Evolutionary conservation across 176 grass and related monocot species (phyloP).

Genomic region (Panicum miliaceum): DNA sequence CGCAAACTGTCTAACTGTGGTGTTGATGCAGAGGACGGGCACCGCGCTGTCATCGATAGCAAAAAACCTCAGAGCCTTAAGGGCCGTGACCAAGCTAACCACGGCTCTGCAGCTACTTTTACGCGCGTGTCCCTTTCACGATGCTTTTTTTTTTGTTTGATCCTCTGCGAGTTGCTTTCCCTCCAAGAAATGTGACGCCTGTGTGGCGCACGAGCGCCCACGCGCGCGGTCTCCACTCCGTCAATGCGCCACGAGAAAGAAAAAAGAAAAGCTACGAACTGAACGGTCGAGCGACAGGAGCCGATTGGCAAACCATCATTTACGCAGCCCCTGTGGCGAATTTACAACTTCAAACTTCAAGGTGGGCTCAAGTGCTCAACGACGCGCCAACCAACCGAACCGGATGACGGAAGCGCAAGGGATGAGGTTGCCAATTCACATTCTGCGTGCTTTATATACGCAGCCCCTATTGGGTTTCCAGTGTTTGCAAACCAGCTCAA

Average conservation of each 20-base stretch:
- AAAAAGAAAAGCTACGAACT: not conserved
- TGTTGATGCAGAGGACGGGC: too few relatives aligned
- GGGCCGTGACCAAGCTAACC: not conserved
- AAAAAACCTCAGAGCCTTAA: too few relatives aligned
- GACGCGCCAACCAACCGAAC: not conserved
- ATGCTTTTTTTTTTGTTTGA: not conserved
- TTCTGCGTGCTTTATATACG: slow-evolving; percentile 17
- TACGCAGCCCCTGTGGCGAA: not conserved
- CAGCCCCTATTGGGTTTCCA: not conserved
- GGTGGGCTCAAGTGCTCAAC: not conserved
- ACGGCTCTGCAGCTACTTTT: not conserved
- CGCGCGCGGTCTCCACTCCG: slow-evolving; percentile 13
- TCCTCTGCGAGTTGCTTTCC: not conserved
- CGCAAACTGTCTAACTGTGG: too few relatives aligned
- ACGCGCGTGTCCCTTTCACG: too few relatives aligned
- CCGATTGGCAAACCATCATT: not conserved
- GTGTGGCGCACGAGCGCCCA: slow-evolving; percentile 3
- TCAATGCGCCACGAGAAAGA: slow-evolving; percentile 18
- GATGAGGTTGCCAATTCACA: slow-evolving; percentile 19
- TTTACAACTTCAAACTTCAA: not conserved
- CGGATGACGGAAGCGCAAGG: slow-evolving; percentile 4
- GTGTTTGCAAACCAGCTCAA: not conserved
- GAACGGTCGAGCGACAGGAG: not conserved
- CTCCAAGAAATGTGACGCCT: slow-evolving; percentile 14
- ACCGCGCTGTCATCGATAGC: too few relatives aligned